Percentiles rank a stretch among this genome's conserved stretches.
These are phyloP conservation scores for Lathyrus aphaca DNA, from an alignment of 306 rosid species.

Conservation along the genomic window DNA sequence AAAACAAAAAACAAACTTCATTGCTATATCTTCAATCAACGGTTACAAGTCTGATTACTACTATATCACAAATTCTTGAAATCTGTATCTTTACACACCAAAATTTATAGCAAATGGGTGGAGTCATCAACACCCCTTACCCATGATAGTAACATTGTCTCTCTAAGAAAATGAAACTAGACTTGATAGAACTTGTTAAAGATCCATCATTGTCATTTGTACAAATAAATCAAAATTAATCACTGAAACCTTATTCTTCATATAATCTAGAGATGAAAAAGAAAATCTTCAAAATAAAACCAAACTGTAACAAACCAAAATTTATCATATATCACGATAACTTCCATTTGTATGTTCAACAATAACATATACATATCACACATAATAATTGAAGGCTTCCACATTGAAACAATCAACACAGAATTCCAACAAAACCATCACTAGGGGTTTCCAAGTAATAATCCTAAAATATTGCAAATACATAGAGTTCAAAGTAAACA, in stretches of 20 bases:
- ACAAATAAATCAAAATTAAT: not conserved
- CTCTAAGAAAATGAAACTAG: slow-evolving; percentile 12
- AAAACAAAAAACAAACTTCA: too few species aligned
- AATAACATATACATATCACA: not conserved
- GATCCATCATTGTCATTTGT: not conserved
- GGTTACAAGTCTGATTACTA: too few species aligned
- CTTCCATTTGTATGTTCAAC: not conserved
- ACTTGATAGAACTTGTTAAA: not conserved
- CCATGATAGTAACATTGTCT: not conserved
- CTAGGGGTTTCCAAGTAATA: slow-evolving; percentile 4
- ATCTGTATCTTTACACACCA: too few species aligned
- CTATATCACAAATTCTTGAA: too few species aligned
- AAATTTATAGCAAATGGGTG: too few species aligned
- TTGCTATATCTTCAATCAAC: too few species aligned
- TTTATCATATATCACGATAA: not conserved
- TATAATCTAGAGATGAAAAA: not conserved
- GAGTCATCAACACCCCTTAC: not conserved
- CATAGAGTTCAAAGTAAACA: slow-evolving; percentile 35
- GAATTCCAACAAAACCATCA: slow-evolving; percentile 8
- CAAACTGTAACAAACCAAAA: not conserved
- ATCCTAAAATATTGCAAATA: slow-evolving; percentile 29
- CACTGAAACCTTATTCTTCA: slow-evolving; percentile 5
- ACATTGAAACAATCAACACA: slow-evolving; percentile 25
- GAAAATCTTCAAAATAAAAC: not conserved
- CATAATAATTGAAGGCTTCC: slow-evolving; percentile 2